Conservation (phyloP, 352 stramenopile species). For the Phytophthora chlamydospora region DNA sequence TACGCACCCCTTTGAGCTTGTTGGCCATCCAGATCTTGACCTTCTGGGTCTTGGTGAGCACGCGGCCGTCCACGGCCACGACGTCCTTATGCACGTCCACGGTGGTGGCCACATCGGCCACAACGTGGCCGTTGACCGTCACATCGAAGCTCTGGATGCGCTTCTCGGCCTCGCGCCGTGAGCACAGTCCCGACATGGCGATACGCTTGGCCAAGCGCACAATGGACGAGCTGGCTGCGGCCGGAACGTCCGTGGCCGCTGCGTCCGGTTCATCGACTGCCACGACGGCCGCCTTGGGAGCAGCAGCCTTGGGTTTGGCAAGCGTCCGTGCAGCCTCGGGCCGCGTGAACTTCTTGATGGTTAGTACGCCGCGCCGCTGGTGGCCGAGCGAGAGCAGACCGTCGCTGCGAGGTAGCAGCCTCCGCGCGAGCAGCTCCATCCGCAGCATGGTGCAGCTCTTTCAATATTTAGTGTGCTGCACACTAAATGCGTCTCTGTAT, state of each 20-base stretch:
- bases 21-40: constrained; percentile 87
- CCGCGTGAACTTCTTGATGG: constrained; percentile 55
- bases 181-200: constrained; percentile 82
- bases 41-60: constrained; percentile 48
- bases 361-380: constrained; percentile 41
- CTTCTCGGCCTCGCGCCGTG: constrained; percentile 84
- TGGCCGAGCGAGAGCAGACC: neutral
- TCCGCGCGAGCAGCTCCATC: constrained; percentile 27
- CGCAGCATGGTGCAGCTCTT: neutral
- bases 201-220: constrained; percentile 85
- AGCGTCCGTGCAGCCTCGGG: constrained; percentile 6
- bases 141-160: constrained; percentile 77
- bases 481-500: too few species aligned
- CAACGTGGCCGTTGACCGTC: constrained; percentile 73
- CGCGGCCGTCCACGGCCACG: constrained; percentile 60
- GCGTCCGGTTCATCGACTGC: neutral
- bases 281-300: constrained; percentile 1
- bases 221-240: neutral
- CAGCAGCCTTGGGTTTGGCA: constrained; percentile 13
- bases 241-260: neutral
- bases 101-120: constrained; percentile 61
- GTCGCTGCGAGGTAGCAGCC: neutral
- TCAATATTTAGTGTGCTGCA: too few species aligned
- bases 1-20: constrained; percentile 78
- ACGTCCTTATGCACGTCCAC: constrained; percentile 61